phyloP scores from a whole-genome alignment of 768 basidiomycete species.

The Strobilomyces echinocephalus region DNA sequence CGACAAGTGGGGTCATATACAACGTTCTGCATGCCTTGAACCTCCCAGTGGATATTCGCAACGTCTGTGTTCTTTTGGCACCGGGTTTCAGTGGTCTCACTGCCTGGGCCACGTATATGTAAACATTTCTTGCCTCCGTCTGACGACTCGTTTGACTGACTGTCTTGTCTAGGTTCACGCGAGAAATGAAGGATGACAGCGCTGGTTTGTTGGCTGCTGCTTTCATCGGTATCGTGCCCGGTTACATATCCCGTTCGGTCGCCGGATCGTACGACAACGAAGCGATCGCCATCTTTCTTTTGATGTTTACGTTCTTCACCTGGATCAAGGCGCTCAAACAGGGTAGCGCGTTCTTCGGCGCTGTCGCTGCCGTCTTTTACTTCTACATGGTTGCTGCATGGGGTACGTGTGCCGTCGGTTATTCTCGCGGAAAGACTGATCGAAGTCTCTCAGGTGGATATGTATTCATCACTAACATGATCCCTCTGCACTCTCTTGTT shows the following conservation, averaged over 20 bases:
- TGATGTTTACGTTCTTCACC: conserved; percentile 97
- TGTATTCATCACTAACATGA: conserved; percentile 99
- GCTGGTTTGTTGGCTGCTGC: conserved; percentile 96
- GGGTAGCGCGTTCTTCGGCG: conserved; percentile 89
- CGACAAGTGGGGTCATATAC: conserved; percentile 96
- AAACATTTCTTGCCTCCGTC: conserved; percentile 23
- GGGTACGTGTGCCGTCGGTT: conserved; percentile 50
- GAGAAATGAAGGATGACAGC: conserved; percentile 91
- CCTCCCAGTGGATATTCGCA: conserved; percentile 95
- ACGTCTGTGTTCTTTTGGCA: conserved; percentile 93
- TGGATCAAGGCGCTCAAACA: conserved; percentile 97
- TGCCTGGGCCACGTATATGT: conserved; percentile 96
- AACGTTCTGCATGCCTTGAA: conserved; percentile 81
- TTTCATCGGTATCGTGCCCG: conserved; percentile 96
- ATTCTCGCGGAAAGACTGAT: conserved; percentile 4
- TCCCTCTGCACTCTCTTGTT: conserved; percentile 91
- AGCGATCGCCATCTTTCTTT: conserved; percentile 98
- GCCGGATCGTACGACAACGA: conserved; percentile 99
- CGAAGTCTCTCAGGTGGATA: conserved; percentile 68
- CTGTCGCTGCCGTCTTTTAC: conserved; percentile 90
- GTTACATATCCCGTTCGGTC: conserved; percentile 98
- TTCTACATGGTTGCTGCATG: conserved; percentile 99
- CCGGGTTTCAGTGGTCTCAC: conserved; percentile 97
- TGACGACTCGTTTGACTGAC: not conserved
- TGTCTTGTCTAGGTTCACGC: conserved; percentile 71